Percentiles rank a stretch among this genome's conserved stretches.
phyloP scores from a whole-genome alignment of 768 basidiomycete species.

The Auricularia sp. region DNA sequence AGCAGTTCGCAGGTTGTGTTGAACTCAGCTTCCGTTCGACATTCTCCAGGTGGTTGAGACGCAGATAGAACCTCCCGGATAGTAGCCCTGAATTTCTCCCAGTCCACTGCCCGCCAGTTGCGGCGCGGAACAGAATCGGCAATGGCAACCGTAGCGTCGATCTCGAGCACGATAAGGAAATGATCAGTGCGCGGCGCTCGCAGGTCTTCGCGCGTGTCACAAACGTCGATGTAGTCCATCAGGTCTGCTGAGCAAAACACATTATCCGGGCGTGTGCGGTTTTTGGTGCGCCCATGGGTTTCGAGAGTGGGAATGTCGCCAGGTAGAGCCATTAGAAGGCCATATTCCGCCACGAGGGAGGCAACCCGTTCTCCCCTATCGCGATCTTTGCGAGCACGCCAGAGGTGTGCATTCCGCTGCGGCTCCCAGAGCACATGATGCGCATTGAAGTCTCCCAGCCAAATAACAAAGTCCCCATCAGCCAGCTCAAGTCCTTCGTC shows the following conservation, averaged over 20 bases:
- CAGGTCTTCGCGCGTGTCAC: constrained; percentile 14
- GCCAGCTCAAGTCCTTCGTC: neutral
- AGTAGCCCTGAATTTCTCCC: constrained; percentile 19
- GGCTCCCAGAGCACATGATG: constrained; percentile 35
- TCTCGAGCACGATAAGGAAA: constrained; percentile 24
- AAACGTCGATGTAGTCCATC: constrained; percentile 16
- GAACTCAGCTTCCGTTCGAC: constrained; percentile 8
- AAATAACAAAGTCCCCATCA: constrained; percentile 16
- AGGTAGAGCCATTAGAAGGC: constrained; percentile 28
- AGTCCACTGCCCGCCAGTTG: constrained; percentile 24
- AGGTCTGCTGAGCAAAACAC: constrained; percentile 25
- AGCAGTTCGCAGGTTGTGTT: constrained; percentile 6
- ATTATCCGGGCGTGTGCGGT: constrained; percentile 34
- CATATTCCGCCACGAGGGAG: constrained; percentile 14
- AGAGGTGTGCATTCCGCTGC: constrained; percentile 18
- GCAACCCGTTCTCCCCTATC: constrained; percentile 26
- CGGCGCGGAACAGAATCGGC: neutral
- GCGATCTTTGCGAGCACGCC: neutral
- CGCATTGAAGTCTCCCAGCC: constrained; percentile 33
- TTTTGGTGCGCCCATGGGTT: constrained; percentile 18
- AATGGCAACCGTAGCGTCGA: constrained; percentile 12
- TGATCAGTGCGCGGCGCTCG: constrained; percentile 29
- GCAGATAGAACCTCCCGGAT: constrained; percentile 9
- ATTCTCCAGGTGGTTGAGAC: neutral
- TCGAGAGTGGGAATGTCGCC: constrained; percentile 26